Conservation (phyloP, 139 green algal genomes). For the Astrephomene gubernaculifera region DNA sequence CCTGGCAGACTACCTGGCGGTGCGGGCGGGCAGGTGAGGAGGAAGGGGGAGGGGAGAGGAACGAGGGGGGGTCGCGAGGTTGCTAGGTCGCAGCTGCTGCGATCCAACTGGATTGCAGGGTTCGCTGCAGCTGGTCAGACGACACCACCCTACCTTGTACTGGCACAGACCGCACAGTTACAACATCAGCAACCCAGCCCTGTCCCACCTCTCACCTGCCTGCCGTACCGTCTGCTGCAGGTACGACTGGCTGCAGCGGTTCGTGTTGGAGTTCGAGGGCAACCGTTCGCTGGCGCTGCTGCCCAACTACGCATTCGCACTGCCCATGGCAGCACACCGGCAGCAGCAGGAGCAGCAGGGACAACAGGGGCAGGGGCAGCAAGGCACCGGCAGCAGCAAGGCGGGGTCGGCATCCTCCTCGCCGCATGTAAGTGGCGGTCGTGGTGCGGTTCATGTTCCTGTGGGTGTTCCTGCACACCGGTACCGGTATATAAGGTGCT, state of each 20-base stretch:
- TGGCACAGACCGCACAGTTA: too few species aligned
- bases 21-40: slow-evolving; percentile 68
- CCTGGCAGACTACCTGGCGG: slow-evolving; percentile 91
- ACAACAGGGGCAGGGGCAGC: neutral
- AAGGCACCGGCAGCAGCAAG: neutral
- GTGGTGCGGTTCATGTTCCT: too few species aligned
- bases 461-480: too few species aligned
- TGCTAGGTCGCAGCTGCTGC: too few species aligned
- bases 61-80: too few species aligned
- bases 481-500: too few species aligned
- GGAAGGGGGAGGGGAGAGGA: neutral
- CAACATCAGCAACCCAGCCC: too few species aligned
- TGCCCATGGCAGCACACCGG: slow-evolving; percentile 73
- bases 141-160: too few species aligned
- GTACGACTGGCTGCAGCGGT: slow-evolving; percentile 69
- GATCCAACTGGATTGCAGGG: too few species aligned
- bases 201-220: too few species aligned
- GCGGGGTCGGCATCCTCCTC: neutral
- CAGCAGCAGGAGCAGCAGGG: slow-evolving; percentile 52
- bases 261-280: slow-evolving; percentile 67
- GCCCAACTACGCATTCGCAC: slow-evolving; percentile 86
- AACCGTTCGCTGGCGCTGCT: slow-evolving; percentile 72
- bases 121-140: too few species aligned
- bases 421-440: slow-evolving; percentile 2
- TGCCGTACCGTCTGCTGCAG: neutral